Percentiles rank a stretch among this genome's conserved stretches.
Conservation (phyloP, 2,329 filamentous ascomycete genomes). For the Penicillium griseofulvum region DNA sequence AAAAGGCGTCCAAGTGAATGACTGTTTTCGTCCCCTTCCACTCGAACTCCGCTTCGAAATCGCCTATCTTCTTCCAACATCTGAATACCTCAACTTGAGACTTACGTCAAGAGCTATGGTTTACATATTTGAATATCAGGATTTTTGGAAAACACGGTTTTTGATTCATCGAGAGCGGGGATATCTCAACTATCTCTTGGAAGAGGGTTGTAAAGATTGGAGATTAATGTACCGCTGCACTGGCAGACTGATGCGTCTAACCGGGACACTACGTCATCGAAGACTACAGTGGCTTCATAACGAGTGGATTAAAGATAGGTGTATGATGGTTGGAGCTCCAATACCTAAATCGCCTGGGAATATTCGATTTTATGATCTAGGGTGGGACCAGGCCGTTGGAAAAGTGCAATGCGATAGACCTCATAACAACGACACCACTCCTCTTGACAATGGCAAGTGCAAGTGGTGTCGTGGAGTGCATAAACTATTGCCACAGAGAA, state of each 20-base stretch:
- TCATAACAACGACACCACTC: not conserved
- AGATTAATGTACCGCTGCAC: not conserved
- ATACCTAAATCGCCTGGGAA: not conserved
- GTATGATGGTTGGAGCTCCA: not conserved
- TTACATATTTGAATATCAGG: no score
- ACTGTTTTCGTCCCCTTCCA: no score
- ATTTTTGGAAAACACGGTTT: constrained; percentile 8
- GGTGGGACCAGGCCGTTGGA: not conserved
- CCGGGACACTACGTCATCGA: not conserved
- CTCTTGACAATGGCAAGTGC: not conserved
- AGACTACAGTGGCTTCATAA: not conserved
- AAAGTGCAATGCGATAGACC: not conserved
- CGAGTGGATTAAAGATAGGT: not conserved
- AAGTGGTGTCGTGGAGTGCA: not conserved
- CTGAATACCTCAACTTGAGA: no score
- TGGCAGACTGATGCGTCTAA: not conserved
- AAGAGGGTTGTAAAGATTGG: not conserved
- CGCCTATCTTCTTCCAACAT: no score
- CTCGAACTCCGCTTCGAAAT: no score
- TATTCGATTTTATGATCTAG: not conserved
- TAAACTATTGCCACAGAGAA: not conserved
- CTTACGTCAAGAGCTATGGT: no score
- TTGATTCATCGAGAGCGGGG: constrained; percentile 1
- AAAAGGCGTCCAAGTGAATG: no score
- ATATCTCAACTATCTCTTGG: not conserved